A percentile compares a stretch with the other conserved stretches of the same genome.
These are phyloP conservation scores for Vaucheria bursata DNA, from an alignment of 352 stramenopile species.

Conservation along the genomic window DNA sequence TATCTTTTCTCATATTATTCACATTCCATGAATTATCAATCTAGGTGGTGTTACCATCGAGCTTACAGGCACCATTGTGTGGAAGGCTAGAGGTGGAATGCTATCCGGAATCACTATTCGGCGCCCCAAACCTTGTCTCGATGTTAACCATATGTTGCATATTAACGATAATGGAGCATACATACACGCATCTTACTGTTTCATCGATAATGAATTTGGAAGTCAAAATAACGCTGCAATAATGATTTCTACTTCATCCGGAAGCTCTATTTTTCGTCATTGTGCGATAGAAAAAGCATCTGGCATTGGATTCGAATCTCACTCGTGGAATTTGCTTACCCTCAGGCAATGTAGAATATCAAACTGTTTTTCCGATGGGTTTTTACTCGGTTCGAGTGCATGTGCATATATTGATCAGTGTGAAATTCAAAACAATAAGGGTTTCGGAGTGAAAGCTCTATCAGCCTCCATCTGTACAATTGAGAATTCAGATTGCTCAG, in stretches of 20 bases:
- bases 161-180: conserved; percentile 12
- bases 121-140: conserved; percentile 24
- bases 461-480: conserved; percentile 12
- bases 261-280: too few relatives aligned
- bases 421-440: conserved; percentile 27
- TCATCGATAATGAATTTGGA: too few relatives aligned
- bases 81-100: conserved; percentile 42
- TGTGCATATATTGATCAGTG: conserved; percentile 29
- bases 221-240: too few relatives aligned
- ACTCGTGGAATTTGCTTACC: too few relatives aligned
- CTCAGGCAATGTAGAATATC: too few relatives aligned
- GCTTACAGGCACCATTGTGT: conserved; percentile 59
- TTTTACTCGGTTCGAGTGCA: conserved; percentile 14
- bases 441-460: conserved; percentile 16
- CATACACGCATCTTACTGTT: conserved; percentile 10
- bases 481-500: conserved; percentile 42
- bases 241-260: too few relatives aligned
- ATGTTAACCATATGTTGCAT: conserved; percentile 24
- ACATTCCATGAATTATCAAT: conserved; percentile 22
- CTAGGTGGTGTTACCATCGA: conserved; percentile 63
- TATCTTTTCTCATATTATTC: neutral
- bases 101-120: conserved; percentile 42
- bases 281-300: too few relatives aligned
- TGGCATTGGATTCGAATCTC: too few relatives aligned
- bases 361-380: too few relatives aligned